Conservation (phyloP, 2,329 filamentous ascomycete species). For the Beauveria caledonica region DNA sequence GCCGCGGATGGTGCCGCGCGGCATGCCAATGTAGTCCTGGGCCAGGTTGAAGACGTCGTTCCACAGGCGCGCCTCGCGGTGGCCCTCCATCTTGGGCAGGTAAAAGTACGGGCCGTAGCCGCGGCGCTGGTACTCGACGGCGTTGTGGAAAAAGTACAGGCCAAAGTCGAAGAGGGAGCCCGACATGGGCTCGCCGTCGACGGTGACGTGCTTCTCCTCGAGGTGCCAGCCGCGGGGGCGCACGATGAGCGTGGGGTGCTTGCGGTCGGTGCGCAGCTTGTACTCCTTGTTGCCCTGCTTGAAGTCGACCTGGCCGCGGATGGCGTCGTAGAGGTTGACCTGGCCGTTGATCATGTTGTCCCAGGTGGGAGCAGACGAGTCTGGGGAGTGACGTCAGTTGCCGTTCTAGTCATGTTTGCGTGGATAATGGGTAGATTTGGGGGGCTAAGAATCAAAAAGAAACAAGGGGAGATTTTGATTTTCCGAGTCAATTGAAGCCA, state of each 20-base stretch:
- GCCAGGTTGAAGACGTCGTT: slow-evolving; percentile 96
- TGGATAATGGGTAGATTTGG: not conserved
- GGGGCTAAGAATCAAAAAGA: not conserved
- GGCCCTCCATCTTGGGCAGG: slow-evolving; percentile 95
- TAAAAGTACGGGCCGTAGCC: slow-evolving; percentile 95
- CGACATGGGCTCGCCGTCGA: slow-evolving; percentile 91
- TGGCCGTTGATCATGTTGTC: slow-evolving; percentile 99
- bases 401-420: slow-evolving; percentile 9
- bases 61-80: slow-evolving; percentile 95
- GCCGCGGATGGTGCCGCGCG: slow-evolving; percentile 82
- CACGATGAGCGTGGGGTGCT: slow-evolving; percentile 80
- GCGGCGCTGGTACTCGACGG: slow-evolving; percentile 72
- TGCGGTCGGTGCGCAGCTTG: slow-evolving; percentile 87
- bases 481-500: not conserved
- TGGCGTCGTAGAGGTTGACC: slow-evolving; percentile 94
- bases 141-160: slow-evolving; percentile 99
- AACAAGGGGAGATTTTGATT: not conserved
- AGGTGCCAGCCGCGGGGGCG: slow-evolving; percentile 96
- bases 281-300: slow-evolving; percentile 93
- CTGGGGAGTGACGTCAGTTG: slow-evolving; percentile 35
- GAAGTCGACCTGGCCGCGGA: slow-evolving; percentile 91
- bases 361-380: slow-evolving; percentile 94
- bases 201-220: slow-evolving; percentile 95
- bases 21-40: slow-evolving; percentile 87
- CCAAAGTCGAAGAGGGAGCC: slow-evolving; percentile 94